Evolutionary conservation across 441 rosid genomes (phyloP).

Genomic region (Croton setiger): DNA sequence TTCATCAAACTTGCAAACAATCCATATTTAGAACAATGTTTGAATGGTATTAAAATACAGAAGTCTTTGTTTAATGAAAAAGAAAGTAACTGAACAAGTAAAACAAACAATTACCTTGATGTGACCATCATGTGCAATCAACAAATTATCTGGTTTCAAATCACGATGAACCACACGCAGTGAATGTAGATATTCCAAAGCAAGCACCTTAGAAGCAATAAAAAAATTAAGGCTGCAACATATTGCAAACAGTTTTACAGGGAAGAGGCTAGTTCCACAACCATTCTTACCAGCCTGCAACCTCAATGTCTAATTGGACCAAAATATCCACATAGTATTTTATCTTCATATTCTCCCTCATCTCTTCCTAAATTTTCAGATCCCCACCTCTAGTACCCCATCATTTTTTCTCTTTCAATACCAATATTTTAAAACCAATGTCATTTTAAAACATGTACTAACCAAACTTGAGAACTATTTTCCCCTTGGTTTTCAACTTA

Average conservation of each 20-base stretch:
- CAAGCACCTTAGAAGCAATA: constrained; percentile 65
- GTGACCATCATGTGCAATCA: constrained; percentile 99
- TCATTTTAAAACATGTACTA: background rate
- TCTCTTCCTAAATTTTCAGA: background rate
- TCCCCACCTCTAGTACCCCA: background rate
- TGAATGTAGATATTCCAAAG: constrained; percentile 94
- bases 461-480: background rate
- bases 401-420: background rate
- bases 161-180: constrained; percentile 98
- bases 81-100: constrained; percentile 6
- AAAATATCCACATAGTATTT: background rate
- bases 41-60: background rate
- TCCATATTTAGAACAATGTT: background rate
- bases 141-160: constrained; percentile 98
- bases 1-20: background rate
- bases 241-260: background rate
- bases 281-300: background rate
- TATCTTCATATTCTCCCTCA: background rate
- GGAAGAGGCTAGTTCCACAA: background rate
- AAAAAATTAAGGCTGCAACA: constrained; percentile 11
- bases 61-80: background rate
- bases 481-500: background rate
- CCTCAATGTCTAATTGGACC: background rate
- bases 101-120: constrained; percentile 64
- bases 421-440: background rate